These are phyloP conservation scores for Tylopilus sp. DNA, from an alignment of 768 basidiomycete genomes.

Conservation along the genomic window DNA sequence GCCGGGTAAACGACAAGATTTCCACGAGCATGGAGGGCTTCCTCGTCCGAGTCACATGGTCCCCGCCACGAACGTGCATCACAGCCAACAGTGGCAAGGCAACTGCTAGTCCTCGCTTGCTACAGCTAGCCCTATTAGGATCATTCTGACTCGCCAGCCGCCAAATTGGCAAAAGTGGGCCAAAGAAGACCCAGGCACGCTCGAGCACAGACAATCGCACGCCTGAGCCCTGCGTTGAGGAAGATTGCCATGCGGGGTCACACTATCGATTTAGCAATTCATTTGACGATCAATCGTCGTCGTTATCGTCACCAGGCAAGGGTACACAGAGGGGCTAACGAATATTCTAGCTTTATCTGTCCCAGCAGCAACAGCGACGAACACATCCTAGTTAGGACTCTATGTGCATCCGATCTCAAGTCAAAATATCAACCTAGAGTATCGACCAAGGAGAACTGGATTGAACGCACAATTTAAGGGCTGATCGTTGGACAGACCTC, in stretches of 20 bases:
- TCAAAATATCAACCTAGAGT: conserved; percentile 1
- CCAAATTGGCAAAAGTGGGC: no score
- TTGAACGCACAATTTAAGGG: conserved; percentile 18
- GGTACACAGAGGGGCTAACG: conserved; percentile 12
- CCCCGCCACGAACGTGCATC: conserved; percentile 22
- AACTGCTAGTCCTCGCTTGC: no score
- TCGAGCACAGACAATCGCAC: background rate
- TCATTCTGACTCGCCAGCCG: no score
- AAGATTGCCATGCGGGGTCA: conserved; percentile 6
- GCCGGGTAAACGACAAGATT: background rate
- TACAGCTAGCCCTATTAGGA: no score
- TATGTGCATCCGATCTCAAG: background rate
- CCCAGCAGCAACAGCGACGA: background rate
- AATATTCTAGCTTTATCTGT: conserved; percentile 7
- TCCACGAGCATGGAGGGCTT: background rate
- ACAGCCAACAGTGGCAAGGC: background rate
- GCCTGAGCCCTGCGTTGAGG: background rate
- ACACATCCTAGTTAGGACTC: background rate
- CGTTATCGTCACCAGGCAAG: background rate
- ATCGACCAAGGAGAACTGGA: background rate
- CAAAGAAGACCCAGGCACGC: background rate
- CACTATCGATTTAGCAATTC: conserved; percentile 10
- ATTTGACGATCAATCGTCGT: conserved; percentile 4
- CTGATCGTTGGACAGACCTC: conserved; percentile 4
- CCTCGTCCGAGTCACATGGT: background rate